Base-by-base conservation (phyloP, 2,329 filamentous ascomycete species). In the Ceratocystis huliohia region DNA sequence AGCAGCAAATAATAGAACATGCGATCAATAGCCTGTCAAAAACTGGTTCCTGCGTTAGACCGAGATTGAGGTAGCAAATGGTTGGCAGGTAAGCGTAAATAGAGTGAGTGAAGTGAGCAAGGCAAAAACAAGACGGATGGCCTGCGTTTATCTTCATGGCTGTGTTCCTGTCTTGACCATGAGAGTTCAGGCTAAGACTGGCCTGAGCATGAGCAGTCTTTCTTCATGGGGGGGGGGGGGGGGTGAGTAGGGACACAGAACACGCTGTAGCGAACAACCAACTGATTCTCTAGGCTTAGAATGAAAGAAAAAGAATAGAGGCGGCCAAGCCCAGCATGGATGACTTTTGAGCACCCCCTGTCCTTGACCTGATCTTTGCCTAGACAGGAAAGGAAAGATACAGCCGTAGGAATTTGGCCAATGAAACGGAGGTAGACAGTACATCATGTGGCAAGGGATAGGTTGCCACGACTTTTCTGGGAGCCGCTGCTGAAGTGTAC, bases 1-100 rank as follows among this genome's bases (percentile, higher is more conserved):
- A 59, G 20, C 25, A 37, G 13, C 15, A 30, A 10, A n/a, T 28
- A 59, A 30, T 37, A 17, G 28, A 3, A 28, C 28, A 59, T 59
- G 5, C 4, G 56, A 59, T 6, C 17, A 37, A 41, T 8, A 37
- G n/a, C 28, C 33, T 59, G 56, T 37, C 56, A 59, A 37, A 57
- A 59, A 37, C 25, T 53, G 56, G 56, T 59, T 59, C 56, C 56
- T 59, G 56, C 56, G 28, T 59, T n/a, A 30, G 33, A 15, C 30
- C 30, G 10, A 59, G 8, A 37, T n/a, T 20, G 28, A 17, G n/a
- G 17, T 28, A 59, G 30, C 13, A 17, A 20, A 25, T 22, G 48
- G 22, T 8, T 25, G 13, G 20, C 22, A 1, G 22, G 22, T 53
- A 53, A 53, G 48, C 48, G 15, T 53, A 28, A 15, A 15, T 25